These are phyloP conservation scores for Eucalyptus pauciflora DNA, from an alignment of 345 rosid species.

Conservation along the genomic window DNA sequence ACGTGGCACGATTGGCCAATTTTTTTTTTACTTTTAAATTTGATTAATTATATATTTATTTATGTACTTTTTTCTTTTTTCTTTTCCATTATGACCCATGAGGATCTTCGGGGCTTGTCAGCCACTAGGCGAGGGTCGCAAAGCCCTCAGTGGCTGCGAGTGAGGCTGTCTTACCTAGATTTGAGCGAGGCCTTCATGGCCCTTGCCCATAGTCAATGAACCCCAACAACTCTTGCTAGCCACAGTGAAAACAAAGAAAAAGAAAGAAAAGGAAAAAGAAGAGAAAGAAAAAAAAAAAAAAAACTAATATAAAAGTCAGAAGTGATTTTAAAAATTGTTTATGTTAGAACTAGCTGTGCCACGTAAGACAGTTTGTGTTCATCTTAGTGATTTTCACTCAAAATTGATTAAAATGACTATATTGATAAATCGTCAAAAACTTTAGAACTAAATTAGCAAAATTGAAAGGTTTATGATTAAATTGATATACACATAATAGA, in stretches of 20 bases:
- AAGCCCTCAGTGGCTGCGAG: rapidly evolving
- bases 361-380: rapidly evolving
- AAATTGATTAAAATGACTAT: rapidly evolving
- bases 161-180: neutral
- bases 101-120: neutral
- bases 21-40: too few species aligned
- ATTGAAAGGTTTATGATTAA: too few species aligned
- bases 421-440: rapidly evolving
- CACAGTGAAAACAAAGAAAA: too few species aligned
- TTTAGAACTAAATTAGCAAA: too few species aligned
- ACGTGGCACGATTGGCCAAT: neutral
- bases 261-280: too few species aligned
- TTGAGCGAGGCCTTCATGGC: too few species aligned
- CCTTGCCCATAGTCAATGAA: neutral
- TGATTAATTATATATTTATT: too few species aligned
- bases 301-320: too few species aligned
- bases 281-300: neutral
- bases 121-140: neutral
- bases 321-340: too few species aligned
- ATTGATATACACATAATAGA: too few species aligned
- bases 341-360: rapidly evolving
- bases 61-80: too few species aligned
- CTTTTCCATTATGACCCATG: too few species aligned
- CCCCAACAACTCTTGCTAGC: neutral
- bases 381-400: rapidly evolving